phyloP scores from a whole-genome alignment of 2,329 filamentous ascomycete species.

The Aspergillaceae sp. region DNA sequence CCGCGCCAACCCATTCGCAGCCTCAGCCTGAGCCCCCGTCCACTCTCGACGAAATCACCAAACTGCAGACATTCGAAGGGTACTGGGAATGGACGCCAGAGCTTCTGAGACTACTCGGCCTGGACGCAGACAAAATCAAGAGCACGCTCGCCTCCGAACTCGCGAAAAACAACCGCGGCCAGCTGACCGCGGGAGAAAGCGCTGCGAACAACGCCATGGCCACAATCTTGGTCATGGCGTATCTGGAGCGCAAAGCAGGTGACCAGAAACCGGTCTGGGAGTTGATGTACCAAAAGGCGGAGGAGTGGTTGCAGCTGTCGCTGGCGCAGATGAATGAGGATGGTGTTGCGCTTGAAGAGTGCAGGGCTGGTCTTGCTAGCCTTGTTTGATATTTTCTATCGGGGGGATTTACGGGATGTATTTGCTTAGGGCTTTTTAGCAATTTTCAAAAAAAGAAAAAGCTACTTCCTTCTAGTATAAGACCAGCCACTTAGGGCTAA shows the following conservation, averaged over 20 bases:
- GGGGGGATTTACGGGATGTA: too few species aligned
- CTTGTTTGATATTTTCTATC: neutral
- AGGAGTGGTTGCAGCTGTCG: conserved; percentile 5
- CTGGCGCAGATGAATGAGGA: neutral
- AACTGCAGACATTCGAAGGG: conserved; percentile 50
- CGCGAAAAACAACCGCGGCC: neutral
- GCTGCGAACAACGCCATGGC: conserved; percentile 1
- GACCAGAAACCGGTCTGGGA: conserved; percentile 8
- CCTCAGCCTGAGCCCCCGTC: neutral
- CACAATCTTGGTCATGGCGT: conserved; percentile 10
- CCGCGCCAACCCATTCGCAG: too few species aligned
- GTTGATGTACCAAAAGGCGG: conserved; percentile 11
- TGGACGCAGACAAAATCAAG: neutral
- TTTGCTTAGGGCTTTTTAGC: too few species aligned
- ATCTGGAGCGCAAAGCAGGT: conserved; percentile 2
- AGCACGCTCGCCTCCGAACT: neutral
- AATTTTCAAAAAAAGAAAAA: too few species aligned
- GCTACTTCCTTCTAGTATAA: too few species aligned
- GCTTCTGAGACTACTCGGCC: conserved; percentile 14
- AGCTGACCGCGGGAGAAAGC: too few species aligned
- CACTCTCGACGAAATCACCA: conserved; percentile 41
- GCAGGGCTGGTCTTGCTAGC: neutral
- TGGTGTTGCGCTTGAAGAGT: neutral
- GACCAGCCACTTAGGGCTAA: too few species aligned
- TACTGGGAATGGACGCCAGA: conserved; percentile 38